phyloP scores from a whole-genome alignment of 176 grass and related monocot species.

The Bolboschoenus planiculmis region DNA sequence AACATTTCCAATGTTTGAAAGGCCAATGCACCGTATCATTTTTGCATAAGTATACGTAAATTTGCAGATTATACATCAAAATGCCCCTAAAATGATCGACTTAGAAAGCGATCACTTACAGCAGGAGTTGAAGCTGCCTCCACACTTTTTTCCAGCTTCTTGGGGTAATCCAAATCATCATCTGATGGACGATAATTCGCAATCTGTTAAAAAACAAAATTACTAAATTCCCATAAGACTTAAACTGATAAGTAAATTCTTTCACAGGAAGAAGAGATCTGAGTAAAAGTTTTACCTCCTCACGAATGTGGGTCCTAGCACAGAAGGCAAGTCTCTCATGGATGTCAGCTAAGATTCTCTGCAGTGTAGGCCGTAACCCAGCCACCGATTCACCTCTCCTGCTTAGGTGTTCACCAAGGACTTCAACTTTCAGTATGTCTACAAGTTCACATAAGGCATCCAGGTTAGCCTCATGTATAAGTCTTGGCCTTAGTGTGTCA shows the following conservation, averaged over 20 bases:
- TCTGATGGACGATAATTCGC: conserved; percentile 80
- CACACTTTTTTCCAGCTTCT: conserved; percentile 60
- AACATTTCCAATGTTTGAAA: neutral
- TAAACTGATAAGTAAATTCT: neutral
- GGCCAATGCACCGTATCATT: neutral
- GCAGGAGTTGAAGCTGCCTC: conserved; percentile 49
- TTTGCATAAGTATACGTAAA: neutral
- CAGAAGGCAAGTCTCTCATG: conserved; percentile 94
- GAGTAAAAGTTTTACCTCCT: conserved; percentile 50
- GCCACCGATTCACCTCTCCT: conserved; percentile 73
- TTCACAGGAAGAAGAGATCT: neutral
- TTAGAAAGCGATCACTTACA: conserved; percentile 44
- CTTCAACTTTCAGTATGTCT: conserved; percentile 92
- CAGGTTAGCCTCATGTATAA: conserved; percentile 92
- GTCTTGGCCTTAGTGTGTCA: conserved; percentile 84
- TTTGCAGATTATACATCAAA: neutral
- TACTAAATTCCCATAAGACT: conserved; percentile 10
- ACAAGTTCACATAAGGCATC: conserved; percentile 94
- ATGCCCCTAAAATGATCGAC: neutral
- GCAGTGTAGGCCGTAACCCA: conserved; percentile 64
- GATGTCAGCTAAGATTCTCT: conserved; percentile 90
- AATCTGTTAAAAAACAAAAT: conserved; percentile 47
- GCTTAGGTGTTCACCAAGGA: conserved; percentile 70
- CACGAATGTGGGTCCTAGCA: conserved; percentile 84
- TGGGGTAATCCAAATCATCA: conserved; percentile 92